Base-by-base conservation (phyloP, 805 yeast genomes). In the Candida pseudofarinosa region DNA sequence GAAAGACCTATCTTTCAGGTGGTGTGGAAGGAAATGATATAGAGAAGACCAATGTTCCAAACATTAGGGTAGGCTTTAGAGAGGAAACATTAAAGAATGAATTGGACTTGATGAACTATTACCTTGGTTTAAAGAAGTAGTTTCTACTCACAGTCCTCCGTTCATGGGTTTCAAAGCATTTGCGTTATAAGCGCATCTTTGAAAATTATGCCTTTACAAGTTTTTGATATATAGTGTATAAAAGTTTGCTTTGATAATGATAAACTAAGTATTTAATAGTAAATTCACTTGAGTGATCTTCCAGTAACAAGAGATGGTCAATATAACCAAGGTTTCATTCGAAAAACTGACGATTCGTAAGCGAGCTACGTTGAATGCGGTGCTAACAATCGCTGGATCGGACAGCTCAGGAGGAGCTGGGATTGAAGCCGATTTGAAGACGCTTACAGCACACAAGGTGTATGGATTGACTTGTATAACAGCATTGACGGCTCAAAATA, bases 21-120 rank as follows among this genome's bases (percentile, higher is more conserved):
- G 95, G 95, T 4, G 74, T 79, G n/a, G 79, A 74, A 20, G 95
- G 95, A 4, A 89, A 90, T 57, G 90, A 87, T 57, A 82, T 93
- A 38, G 96, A 87, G 55, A 93, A 89, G 71, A 87, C 97, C 2
- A 93, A 93, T 59, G 97, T 93, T 39, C 99, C 99, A 1, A 83
- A 84, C 51, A 83, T 90, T 39, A 80, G 99, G 58, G 79, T 84
- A 28, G 80, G 82, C 15, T 93, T 86, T 62, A 79, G 99, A 60
- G 76, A 77, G 44, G 97, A 90, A 53, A 90, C 97, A 0, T 69
- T 84, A 43, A 61, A 70, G 31, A 79, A 86, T 23, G 90, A 86
- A 58, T 77, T 79, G 45, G 88, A 83, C 48, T 71, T 89, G 46
- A 79, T 85, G 15, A 71, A 77, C 2, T 76, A 74, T 45, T 86